These are phyloP conservation scores for Platanthera guangdongensis DNA, from an alignment of 106 monocot species.

Conservation along the genomic window DNA sequence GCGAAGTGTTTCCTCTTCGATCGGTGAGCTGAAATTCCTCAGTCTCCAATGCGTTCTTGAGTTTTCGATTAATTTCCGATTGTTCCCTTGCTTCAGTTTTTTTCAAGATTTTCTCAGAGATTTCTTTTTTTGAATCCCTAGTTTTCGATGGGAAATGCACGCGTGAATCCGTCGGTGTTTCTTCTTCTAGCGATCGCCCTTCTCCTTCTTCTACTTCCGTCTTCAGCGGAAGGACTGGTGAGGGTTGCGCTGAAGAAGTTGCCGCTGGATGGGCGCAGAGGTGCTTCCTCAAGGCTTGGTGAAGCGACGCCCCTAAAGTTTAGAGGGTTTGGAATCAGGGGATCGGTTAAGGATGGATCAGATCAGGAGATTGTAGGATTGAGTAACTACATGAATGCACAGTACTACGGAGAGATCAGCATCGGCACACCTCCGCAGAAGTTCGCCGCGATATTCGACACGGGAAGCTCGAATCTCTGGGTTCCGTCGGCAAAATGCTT, in stretches of 20 bases:
- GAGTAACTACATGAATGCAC: constrained; percentile 87
- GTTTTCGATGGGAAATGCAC: constrained; percentile 27
- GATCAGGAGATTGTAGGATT: constrained; percentile 48
- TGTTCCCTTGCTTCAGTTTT: background rate
- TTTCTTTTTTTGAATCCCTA: background rate
- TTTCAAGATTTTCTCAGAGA: background rate
- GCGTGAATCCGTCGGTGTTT: background rate
- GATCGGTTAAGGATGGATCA: background rate
- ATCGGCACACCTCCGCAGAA: constrained; percentile 69
- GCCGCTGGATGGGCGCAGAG: constrained; percentile 33
- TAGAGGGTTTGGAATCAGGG: constrained; percentile 14
- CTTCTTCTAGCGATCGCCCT: constrained; percentile 23
- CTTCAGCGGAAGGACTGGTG: constrained; percentile 40
- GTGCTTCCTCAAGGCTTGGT: constrained; percentile 15
- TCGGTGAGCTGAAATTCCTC: too few relatives aligned
- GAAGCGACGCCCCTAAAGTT: constrained; percentile 2
- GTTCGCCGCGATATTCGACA: constrained; percentile 82
- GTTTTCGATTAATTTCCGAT: background rate
- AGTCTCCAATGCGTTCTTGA: too few relatives aligned
- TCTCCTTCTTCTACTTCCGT: constrained; percentile 12
- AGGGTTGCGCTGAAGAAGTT: constrained; percentile 64
- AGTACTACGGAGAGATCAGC: constrained; percentile 85
- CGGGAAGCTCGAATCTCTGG: constrained; percentile 88
- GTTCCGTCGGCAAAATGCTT: constrained; percentile 80
- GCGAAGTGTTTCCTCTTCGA: too few relatives aligned